A percentile compares a stretch with the other conserved stretches of the same genome.
Conservation (phyloP, 768 basidiomycete species). For the Suillus fuscotomentosus region DNA sequence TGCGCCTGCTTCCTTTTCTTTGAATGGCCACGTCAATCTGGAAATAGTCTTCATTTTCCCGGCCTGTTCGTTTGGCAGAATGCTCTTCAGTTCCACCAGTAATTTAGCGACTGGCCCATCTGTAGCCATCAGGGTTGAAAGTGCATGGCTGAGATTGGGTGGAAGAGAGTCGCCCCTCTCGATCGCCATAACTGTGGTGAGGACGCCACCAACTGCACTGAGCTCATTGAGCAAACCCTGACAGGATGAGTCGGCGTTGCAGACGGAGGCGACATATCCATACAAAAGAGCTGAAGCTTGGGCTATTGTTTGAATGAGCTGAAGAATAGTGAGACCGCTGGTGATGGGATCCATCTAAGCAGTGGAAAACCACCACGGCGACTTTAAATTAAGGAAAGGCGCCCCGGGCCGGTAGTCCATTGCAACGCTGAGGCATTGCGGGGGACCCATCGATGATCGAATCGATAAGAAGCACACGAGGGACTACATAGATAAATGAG, state of each 20-base stretch:
- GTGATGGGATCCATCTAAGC: constrained; percentile 2
- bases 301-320: not conserved
- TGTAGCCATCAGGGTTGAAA: not conserved
- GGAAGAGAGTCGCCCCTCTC: not conserved
- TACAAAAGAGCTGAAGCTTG: not conserved
- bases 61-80: not conserved
- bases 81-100: not conserved
- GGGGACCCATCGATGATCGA: not conserved
- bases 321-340: not conserved
- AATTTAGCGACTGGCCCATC: not conserved
- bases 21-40: constrained; percentile 7
- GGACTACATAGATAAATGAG: too few species aligned
- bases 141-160: not conserved
- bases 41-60: not conserved
- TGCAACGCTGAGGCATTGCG: not conserved
- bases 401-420: not conserved
- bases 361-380: not conserved
- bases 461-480: not conserved
- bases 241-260: not conserved
- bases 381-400: not conserved
- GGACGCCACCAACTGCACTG: not conserved
- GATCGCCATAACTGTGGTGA: not conserved
- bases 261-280: constrained; percentile 1
- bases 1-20: not conserved
- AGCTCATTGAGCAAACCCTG: not conserved